A percentile compares a stretch with the other conserved stretches of the same genome.
Conservation (phyloP, 2,329 filamentous ascomycete genomes). For the Acephala macrosclerotiorum region DNA sequence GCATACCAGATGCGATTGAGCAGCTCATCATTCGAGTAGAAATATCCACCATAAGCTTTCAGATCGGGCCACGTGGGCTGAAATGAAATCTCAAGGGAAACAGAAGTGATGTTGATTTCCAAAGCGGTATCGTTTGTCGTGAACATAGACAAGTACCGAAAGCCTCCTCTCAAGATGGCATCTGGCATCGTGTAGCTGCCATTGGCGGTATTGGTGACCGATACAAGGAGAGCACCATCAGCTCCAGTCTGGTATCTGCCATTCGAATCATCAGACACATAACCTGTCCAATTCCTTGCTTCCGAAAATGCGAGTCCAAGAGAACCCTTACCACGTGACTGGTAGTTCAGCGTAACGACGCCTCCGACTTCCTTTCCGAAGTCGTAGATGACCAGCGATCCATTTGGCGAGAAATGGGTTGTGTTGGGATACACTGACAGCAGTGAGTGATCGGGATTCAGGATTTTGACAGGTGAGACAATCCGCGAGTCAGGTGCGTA, state of each 20-base stretch:
- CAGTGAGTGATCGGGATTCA: conserved; percentile 44
- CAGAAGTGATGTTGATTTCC: conserved; percentile 39
- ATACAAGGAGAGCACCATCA: conserved; percentile 56
- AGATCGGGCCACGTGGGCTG: conserved; percentile 51
- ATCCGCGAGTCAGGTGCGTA: conserved; percentile 60
- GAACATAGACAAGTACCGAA: conserved; percentile 59
- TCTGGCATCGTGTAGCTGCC: conserved; percentile 53
- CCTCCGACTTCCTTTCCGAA: conserved; percentile 66
- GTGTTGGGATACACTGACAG: conserved; percentile 32
- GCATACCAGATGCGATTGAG: conserved; percentile 62
- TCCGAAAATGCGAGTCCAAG: conserved; percentile 57
- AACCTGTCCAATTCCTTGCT: conserved; percentile 53
- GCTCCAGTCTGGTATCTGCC: conserved; percentile 49
- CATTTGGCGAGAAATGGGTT: conserved; percentile 47
- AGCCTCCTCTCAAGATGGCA: conserved; percentile 56
- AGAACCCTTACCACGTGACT: conserved; percentile 47
- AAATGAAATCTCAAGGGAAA: conserved; percentile 47
- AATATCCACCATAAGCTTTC: conserved; percentile 61
- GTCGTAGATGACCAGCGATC: conserved; percentile 61
- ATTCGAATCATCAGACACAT: conserved; percentile 56
- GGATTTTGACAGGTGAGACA: conserved; percentile 55
- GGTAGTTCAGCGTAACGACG: conserved; percentile 59
- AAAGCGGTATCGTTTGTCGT: conserved; percentile 49
- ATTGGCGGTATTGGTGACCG: conserved; percentile 45
- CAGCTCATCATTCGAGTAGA: conserved; percentile 55